A percentile compares a stretch with the other conserved stretches of the same genome.
These are phyloP conservation scores for Diaporthe nobilis DNA, from an alignment of 2,329 filamentous ascomycete species.

Conservation along the genomic window DNA sequence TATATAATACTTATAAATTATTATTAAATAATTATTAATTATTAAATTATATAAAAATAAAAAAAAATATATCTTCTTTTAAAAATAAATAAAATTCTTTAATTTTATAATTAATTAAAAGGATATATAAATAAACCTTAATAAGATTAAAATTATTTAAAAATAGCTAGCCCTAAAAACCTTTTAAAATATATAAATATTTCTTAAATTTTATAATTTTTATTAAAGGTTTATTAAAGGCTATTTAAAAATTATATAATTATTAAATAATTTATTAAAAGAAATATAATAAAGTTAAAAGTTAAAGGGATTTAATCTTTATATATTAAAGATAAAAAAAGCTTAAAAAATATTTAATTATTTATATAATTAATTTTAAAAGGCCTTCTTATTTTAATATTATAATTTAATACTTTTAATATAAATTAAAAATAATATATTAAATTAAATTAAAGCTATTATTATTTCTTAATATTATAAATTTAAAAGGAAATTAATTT, in stretches of 20 bases:
- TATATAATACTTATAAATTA: background rate
- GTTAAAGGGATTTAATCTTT: no score
- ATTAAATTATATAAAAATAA: background rate
- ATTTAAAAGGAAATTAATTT: no score
- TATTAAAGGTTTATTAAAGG: background rate
- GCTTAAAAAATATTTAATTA: no score
- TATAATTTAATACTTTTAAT: no score
- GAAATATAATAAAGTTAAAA: no score
- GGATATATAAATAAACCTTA: background rate
- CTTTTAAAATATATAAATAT: background rate
- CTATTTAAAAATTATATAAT: background rate
- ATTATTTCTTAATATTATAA: background rate
- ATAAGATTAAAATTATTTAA: background rate
- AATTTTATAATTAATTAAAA: background rate
- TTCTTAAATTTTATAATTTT: background rate
- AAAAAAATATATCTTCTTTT: background rate
- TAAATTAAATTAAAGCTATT: background rate
- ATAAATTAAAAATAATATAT: no score
- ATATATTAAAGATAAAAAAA: no score
- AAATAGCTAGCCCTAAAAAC: background rate
- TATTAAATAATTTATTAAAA: background rate
- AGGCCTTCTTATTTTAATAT: no score
- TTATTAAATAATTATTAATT: background rate
- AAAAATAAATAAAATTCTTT: background rate
- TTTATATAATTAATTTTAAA: no score